Evolutionary conservation across 169 alveolate genomes (phyloP), one percentile per base, ranked within the genome.

Genomic region (Cryptosporidium baileyi): DNA sequence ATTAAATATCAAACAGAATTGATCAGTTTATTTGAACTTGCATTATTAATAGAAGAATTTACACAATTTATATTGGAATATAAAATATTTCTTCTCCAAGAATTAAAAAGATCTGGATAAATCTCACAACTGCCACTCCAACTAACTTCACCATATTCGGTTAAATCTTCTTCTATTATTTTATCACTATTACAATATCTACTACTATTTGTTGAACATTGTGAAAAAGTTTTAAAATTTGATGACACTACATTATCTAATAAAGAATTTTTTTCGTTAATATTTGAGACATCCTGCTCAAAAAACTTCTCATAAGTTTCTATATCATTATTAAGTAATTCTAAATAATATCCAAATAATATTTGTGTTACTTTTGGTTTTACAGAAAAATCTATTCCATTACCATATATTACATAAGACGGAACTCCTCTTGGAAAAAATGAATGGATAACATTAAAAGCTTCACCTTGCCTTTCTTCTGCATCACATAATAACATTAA

Each of bases 381-480:
- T 9, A 54, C 24, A 1, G 85, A 52, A 34, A 74, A 54, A 24
- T 74, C 85, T 1, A 74, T 57, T 4, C 17, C 40, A 32, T 74
- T 36, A 7, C 85, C 85, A 57, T 36, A 74, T 36, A 74, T 74
- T 1, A 74, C 65, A 34, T 74, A 45, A 0, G 47, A 9, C 49
- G 85, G 85, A 0, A 74, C 85, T 38, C 85, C 85, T 13, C 26
- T 51, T 7, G 85, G 85, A 61, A 74, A 74, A 26, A 74, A 74
- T 24, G 85, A 28, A n/a, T 74, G 63, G 15, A 74, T 52, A 30
- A 74, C 85, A 34, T 59, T 60, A 38, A 38, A 38, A 2, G 85
- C 85, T 24, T 74, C 85, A 3, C 54, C 54, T 4, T 52, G 60
- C 24, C 85, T 51, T 24, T 74, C 85, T 24, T 74, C 85, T 8